phyloP scores from a whole-genome alignment of 2,329 filamentous ascomycete species.

The Fusarium protoensiforme region DNA sequence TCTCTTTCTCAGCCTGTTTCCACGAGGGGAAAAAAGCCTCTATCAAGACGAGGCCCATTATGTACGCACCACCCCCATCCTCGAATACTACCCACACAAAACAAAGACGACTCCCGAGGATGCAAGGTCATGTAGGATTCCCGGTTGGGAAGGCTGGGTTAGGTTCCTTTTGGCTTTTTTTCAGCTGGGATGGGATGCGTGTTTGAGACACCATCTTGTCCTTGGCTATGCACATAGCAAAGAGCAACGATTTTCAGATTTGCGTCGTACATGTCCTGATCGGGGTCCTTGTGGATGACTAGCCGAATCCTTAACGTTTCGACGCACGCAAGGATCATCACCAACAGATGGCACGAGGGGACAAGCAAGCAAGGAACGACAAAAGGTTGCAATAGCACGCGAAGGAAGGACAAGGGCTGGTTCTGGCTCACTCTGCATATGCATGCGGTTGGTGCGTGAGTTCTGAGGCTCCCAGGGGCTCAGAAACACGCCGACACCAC shows the following conservation, averaged over 20 bases:
- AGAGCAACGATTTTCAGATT: constrained; percentile 30
- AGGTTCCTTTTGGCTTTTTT: constrained; percentile 17
- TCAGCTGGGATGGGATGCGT: constrained; percentile 37
- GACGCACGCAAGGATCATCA: constrained; percentile 10
- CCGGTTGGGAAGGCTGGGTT: constrained; percentile 6
- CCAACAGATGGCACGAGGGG: constrained; percentile 4
- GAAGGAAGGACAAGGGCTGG: constrained; percentile 6
- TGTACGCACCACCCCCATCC: constrained; percentile 2
- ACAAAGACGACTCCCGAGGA: neutral
- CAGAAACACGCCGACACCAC: neutral
- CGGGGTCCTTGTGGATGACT: constrained; percentile 2
- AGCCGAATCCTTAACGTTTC: constrained; percentile 5
- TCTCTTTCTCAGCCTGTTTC: constrained; percentile 23
- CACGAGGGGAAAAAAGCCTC: neutral
- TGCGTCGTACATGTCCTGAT: constrained; percentile 3
- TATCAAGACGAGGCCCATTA: constrained; percentile 4
- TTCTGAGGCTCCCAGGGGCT: neutral
- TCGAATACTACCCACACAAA: constrained; percentile 4
- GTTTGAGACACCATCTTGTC: constrained; percentile 32
- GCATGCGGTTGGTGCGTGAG: neutral
- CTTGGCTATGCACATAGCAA: constrained; percentile 22
- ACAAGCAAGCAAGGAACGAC: neutral
- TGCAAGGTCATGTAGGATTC: constrained; percentile 25
- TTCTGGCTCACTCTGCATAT: neutral
- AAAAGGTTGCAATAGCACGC: constrained; percentile 4